Conservation (phyloP, 2,329 filamentous ascomycete species). For the Colletotrichum caudatum region DNA sequence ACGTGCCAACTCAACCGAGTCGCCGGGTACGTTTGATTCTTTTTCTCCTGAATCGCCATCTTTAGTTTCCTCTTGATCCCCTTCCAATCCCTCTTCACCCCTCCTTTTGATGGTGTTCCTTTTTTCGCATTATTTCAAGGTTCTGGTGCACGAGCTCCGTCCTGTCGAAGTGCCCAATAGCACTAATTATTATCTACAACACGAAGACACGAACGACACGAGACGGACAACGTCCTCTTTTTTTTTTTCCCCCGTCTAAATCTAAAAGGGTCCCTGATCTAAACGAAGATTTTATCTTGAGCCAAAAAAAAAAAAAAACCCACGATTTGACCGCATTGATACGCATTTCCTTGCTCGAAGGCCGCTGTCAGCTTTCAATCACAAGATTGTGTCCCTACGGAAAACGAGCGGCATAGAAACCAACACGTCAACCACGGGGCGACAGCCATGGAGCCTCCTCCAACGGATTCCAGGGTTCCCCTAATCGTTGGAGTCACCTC, state of each 20-base stretch:
- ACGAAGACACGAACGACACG: neutral
- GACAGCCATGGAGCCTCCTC: neutral
- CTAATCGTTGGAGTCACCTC: conserved; percentile 3
- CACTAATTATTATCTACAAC: neutral
- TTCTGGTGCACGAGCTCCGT: neutral
- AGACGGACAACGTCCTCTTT: neutral
- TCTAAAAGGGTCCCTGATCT: no score
- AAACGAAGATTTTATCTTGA: neutral
- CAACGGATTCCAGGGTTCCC: neutral
- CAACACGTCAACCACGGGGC: neutral
- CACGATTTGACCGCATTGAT: neutral
- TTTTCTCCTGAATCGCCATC: neutral
- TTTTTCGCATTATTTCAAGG: neutral
- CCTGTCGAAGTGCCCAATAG: neutral
- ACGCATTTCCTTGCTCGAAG: no score
- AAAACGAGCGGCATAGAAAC: neutral
- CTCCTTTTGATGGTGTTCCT: no score
- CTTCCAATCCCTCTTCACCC: no score
- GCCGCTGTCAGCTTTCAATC: neutral
- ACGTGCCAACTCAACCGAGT: neutral
- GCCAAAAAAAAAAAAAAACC: neutral
- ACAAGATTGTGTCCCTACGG: no score
- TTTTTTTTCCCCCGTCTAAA: no score
- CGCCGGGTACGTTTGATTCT: neutral
- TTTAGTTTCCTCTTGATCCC: neutral